Base-by-base conservation (phyloP, 2,329 filamentous ascomycete genomes). In the Ascochyta rabiei region DNA sequence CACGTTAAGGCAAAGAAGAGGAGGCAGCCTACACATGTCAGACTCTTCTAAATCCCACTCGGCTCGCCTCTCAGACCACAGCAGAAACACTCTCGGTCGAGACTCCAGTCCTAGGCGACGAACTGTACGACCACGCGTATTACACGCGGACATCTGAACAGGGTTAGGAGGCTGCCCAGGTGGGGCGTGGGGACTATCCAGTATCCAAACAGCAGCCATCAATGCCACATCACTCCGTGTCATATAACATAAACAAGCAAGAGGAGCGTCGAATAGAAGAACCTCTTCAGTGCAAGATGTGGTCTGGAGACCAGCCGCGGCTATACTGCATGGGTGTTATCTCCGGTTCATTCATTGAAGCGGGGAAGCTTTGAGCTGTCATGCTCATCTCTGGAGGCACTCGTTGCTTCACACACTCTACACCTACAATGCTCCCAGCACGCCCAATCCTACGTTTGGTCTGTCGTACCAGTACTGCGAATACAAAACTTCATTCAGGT, bases 361-460 rank as follows among this genome's bases (percentile, higher is more conserved):
- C 52, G 52, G 52, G 52, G 52, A 55, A 55, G 40, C 43, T 37
- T 26, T 18, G 26, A 40, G 31, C 39, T 28, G 31, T 19, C n/a
- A 4, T 39, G 18, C 18, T 51, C 6, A 34, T 30, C 24, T 15
- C 31, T 37, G 16, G 10, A 24, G 28, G 43, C 41, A 28, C 31
- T 46, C 28, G 16, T 15, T n/a, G 18, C 28, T 16, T 33, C 28
- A 16, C 6, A 39, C 19, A 23, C 21, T 40, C 33, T 28, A 13
- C 18, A 30, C 15, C 26, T 12, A 48, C 10, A 31, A 55, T 55
- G 46, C 31, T 28, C 18, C 1, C 28, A 30, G 9, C 18, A 13
- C 52, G 45, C 23, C 18, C 45, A 31, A 12, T 35, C 6, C 4
- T 18, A 23, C 40, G 24, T 2, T 31, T 18, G 8, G n/a, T 34